A percentile compares a stretch with the other conserved stretches of the same genome.
Conservation (phyloP, 2,329 filamentous ascomycete species). For the Alternaria consortialis region DNA sequence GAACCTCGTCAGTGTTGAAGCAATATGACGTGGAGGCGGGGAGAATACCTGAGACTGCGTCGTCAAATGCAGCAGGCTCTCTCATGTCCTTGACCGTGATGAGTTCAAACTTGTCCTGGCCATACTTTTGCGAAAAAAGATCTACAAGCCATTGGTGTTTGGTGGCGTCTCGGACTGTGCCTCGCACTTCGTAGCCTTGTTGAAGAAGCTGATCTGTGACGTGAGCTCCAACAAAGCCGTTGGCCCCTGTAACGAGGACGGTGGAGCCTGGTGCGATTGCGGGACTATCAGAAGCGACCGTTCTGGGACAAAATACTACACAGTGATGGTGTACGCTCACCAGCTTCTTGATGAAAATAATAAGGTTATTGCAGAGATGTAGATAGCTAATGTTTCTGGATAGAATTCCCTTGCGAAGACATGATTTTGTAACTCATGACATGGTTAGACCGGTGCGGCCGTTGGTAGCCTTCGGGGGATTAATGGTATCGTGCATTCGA, state of each 20-base stretch:
- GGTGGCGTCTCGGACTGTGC: slow-evolving; percentile 35
- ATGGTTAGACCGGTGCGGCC: not conserved
- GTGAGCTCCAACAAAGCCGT: slow-evolving; percentile 44
- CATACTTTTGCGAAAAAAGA: slow-evolving; percentile 33
- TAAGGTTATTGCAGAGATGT: not conserved
- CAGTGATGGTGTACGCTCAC: not conserved
- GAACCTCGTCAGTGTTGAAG: not conserved
- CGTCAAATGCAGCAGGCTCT: slow-evolving; percentile 32
- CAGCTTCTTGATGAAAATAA: not conserved
- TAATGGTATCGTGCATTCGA: slow-evolving; percentile 3
- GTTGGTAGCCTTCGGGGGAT: slow-evolving; percentile 3
- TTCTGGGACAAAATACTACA: not conserved
- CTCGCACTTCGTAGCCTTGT: slow-evolving; percentile 43
- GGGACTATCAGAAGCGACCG: slow-evolving; percentile 9
- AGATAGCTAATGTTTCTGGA: not conserved
- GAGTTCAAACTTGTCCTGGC: slow-evolving; percentile 31
- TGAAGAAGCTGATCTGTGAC: slow-evolving; percentile 43
- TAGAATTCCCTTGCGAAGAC: not conserved
- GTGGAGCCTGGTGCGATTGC: slow-evolving; percentile 27
- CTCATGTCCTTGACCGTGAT: slow-evolving; percentile 31
- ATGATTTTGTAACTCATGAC: not conserved
- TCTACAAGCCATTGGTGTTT: slow-evolving; percentile 37
- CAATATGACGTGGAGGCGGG: slow-evolving; percentile 1
- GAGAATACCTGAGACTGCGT: slow-evolving; percentile 30
- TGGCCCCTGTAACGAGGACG: slow-evolving; percentile 44